These are phyloP conservation scores for Lactarius indigo DNA, from an alignment of 768 basidiomycete genomes.

Conservation along the genomic window DNA sequence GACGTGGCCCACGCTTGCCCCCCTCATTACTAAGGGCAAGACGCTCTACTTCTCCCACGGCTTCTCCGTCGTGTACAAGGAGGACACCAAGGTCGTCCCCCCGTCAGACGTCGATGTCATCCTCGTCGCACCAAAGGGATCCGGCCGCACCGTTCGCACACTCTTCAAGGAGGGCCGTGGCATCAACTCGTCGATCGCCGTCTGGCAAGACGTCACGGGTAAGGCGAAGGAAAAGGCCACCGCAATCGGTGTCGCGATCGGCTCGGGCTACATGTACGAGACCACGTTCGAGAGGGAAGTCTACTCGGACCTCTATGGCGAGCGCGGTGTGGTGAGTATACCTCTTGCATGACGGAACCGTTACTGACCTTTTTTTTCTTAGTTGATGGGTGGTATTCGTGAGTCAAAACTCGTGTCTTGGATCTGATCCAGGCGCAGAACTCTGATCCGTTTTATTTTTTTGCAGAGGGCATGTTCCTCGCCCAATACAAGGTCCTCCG, in stretches of 20 bases:
- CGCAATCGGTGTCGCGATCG: conserved; percentile 90
- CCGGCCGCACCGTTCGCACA: conserved; percentile 97
- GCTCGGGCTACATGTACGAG: conserved; percentile 98
- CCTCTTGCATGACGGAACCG: conserved; percentile 8
- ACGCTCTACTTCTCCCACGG: conserved; percentile 99
- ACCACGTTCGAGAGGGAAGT: conserved; percentile 99
- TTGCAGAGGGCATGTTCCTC: conserved; percentile 91
- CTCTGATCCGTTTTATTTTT: conserved; percentile 4
- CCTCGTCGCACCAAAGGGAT: conserved; percentile 98
- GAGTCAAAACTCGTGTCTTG: conserved; percentile 33
- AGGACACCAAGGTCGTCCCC: conserved; percentile 91
- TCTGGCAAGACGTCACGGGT: conserved; percentile 97
- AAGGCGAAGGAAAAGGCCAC: conserved; percentile 97
- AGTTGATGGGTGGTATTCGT: conserved; percentile 98
- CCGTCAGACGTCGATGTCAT: conserved; percentile 97
- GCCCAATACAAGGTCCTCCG: conserved; percentile 98
- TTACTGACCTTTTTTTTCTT: conserved; percentile 32
- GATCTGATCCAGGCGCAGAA: conserved; percentile 8
- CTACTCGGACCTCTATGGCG: conserved; percentile 98
- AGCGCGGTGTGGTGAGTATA: conserved; percentile 92
- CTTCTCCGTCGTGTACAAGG: conserved; percentile 98
- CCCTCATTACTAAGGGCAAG: conserved; percentile 99
- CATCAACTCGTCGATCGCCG: conserved; percentile 92
- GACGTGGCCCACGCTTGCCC: conserved; percentile 86
- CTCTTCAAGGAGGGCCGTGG: conserved; percentile 99